Evolutionary conservation across 1,284 basidiomycete species (phyloP).

Genomic region (Papiliotrema flavescens): DNA sequence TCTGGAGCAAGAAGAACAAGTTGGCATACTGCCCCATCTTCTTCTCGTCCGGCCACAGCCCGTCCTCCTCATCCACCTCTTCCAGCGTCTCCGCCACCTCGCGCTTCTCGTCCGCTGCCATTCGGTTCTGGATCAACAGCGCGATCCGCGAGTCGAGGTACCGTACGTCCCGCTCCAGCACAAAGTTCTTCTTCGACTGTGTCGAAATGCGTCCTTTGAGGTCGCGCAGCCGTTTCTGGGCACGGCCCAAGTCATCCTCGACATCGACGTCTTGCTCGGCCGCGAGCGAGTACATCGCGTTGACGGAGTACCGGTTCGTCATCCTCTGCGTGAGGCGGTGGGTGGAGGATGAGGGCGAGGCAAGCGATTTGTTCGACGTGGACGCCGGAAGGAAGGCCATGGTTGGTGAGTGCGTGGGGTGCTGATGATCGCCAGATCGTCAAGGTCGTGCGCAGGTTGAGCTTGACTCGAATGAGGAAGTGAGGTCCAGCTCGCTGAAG

Average conservation of each 20-base stretch:
- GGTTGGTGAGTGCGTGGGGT: background rate
- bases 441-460: no score
- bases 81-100: constrained; percentile 92
- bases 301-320: constrained; percentile 94
- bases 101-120: constrained; percentile 94
- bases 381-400: background rate
- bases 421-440: background rate
- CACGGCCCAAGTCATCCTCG: constrained; percentile 95
- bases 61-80: constrained; percentile 81
- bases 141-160: constrained; percentile 98
- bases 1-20: constrained; percentile 96
- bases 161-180: constrained; percentile 94
- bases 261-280: constrained; percentile 98
- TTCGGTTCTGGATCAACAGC: constrained; percentile 94
- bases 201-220: constrained; percentile 96
- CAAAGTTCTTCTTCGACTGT: constrained; percentile 99
- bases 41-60: constrained; percentile 88
- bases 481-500: no score
- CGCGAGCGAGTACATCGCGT: constrained; percentile 93
- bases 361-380: constrained; percentile 6
- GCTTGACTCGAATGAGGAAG: no score
- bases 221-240: constrained; percentile 91
- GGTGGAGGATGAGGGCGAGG: constrained; percentile 17
- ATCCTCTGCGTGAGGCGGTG: constrained; percentile 65
- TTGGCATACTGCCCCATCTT: constrained; percentile 91